Conservation (phyloP, 2,329 filamentous ascomycete genomes). For the Thelonectria rubi region DNA sequence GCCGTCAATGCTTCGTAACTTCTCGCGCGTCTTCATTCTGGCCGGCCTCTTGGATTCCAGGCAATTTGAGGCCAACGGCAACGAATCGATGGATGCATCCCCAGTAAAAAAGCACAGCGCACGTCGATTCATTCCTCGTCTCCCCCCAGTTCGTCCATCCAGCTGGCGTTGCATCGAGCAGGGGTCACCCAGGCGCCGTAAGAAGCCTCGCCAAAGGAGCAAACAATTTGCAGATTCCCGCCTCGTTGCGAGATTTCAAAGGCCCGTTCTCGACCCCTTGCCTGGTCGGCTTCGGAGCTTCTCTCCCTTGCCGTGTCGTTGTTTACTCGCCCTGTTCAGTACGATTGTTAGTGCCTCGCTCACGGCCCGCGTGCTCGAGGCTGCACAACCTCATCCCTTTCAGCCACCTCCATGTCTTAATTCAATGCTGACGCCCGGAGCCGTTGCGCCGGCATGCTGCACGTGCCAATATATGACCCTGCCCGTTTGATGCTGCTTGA, state of each 20-base stretch:
- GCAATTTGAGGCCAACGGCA: background rate
- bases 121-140: background rate
- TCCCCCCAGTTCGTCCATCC: background rate
- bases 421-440: background rate
- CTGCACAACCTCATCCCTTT: background rate
- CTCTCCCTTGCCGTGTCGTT: background rate
- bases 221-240: background rate
- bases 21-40: background rate
- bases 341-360: background rate
- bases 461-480: constrained; percentile 1
- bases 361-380: no score
- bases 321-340: background rate
- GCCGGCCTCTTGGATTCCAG: background rate
- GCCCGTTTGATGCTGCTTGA: background rate
- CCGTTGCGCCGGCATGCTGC: background rate
- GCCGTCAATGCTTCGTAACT: background rate
- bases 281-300: background rate
- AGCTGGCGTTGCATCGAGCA: background rate
- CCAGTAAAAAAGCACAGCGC: background rate
- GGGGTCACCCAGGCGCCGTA: background rate
- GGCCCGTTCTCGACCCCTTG: background rate
- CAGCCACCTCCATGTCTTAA: no score
- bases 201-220: background rate
- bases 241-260: background rate
- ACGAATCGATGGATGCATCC: background rate